phyloP scores from a whole-genome alignment of 495 filamentous ascomycete genomes.

The Trichoderma asperelloides region DNA sequence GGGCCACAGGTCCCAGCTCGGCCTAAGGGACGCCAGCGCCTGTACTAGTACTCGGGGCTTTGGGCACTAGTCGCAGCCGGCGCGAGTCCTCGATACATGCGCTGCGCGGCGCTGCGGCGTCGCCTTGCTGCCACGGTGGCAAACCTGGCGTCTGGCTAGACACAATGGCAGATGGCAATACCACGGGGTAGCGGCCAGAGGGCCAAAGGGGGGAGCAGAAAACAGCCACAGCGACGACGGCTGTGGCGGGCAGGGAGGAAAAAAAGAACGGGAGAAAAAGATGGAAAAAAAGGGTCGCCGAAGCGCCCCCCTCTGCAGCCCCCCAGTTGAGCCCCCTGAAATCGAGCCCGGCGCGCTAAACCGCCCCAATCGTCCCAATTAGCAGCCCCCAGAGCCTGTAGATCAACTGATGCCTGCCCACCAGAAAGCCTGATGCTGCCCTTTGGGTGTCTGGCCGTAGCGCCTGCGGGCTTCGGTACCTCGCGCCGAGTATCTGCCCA shows the following conservation, averaged over 20 bases:
- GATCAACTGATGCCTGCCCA: constrained; percentile 2
- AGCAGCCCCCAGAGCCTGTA: constrained; percentile 5
- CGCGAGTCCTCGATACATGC: neutral
- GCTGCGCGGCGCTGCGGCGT: neutral
- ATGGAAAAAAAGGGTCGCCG: constrained; percentile 3
- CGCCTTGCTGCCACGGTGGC: neutral
- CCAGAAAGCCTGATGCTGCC: neutral
- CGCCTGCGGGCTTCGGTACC: neutral
- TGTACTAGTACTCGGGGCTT: neutral
- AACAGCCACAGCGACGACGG: neutral
- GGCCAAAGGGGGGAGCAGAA: neutral
- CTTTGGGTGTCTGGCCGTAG: neutral
- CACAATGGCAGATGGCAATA: neutral
- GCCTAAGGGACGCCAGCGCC: neutral
- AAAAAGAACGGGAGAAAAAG: neutral
- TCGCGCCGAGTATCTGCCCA: neutral
- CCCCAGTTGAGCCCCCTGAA: constrained; percentile 1
- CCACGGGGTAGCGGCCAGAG: neutral
- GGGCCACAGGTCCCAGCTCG: neutral
- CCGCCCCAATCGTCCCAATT: constrained; percentile 3
- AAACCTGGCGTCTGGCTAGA: neutral
- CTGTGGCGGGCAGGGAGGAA: neutral
- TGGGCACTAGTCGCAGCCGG: neutral
- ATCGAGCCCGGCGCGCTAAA: constrained; percentile 4
- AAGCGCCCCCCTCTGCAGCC: constrained; percentile 6